Conservation (phyloP, 2,329 filamentous ascomycete genomes). For the Zalaria obscura region DNA sequence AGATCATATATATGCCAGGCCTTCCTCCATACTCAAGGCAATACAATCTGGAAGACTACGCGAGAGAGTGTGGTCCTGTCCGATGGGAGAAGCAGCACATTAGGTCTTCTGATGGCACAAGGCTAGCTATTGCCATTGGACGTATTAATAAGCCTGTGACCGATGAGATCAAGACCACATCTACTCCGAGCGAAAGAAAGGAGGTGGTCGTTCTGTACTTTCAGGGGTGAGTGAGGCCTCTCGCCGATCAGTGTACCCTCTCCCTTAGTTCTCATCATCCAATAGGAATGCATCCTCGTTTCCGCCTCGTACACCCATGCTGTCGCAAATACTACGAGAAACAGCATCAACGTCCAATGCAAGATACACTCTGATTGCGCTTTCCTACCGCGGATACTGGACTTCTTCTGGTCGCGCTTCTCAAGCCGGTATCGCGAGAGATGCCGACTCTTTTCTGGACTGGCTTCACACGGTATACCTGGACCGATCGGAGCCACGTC, state of each 20-base stretch:
- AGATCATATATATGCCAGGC: constrained; percentile 70
- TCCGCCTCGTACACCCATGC: constrained; percentile 30
- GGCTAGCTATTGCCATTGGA: constrained; percentile 46
- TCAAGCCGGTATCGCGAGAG: constrained; percentile 54
- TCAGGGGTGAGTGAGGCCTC: constrained; percentile 24
- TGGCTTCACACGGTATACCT: constrained; percentile 41
- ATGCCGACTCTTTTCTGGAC: constrained; percentile 48
- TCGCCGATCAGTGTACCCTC: background rate
- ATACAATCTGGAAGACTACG: constrained; percentile 53
- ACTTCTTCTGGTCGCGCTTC: constrained; percentile 57
- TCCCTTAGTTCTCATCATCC: background rate
- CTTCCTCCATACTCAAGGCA: constrained; percentile 54
- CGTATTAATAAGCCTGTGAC: background rate
- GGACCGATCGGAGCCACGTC: constrained; percentile 17
- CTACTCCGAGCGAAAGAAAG: constrained; percentile 1
- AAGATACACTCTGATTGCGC: constrained; percentile 26
- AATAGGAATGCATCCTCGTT: constrained; percentile 28
- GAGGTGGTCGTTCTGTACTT: constrained; percentile 32
- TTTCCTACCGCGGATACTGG: constrained; percentile 63
- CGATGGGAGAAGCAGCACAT: constrained; percentile 52
- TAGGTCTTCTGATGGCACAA: constrained; percentile 48
- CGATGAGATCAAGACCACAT: background rate
- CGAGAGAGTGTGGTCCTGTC: constrained; percentile 44
- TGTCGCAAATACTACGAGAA: constrained; percentile 30
- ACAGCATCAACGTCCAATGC: constrained; percentile 4